These are phyloP conservation scores for Lichtheimia corymbifera DNA, from an alignment of 371 early-diverging fungal genomes.

Conservation along the genomic window DNA sequence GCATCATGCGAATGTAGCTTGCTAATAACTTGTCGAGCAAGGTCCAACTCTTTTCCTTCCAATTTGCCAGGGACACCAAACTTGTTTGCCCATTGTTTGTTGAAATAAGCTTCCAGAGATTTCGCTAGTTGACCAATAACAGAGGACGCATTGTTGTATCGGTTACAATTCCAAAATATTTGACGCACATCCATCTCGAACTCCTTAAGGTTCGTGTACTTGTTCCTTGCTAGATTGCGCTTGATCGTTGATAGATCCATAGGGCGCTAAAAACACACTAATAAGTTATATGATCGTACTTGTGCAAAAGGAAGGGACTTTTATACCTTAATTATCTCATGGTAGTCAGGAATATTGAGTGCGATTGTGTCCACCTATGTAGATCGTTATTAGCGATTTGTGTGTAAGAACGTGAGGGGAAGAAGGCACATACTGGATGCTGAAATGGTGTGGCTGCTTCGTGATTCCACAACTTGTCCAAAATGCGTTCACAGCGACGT, in stretches of 20 bases:
- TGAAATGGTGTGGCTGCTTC: constrained; percentile 37
- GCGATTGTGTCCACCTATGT: constrained; percentile 78
- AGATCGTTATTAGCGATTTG: neutral
- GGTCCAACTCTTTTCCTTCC: constrained; percentile 29
- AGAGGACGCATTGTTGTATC: constrained; percentile 83
- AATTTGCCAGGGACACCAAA: constrained; percentile 34
- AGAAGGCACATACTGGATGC: constrained; percentile 25
- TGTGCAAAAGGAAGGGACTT: neutral
- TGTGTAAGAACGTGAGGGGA: neutral
- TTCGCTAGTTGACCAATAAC: constrained; percentile 38
- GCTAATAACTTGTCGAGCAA: constrained; percentile 34
- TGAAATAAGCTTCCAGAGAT: constrained; percentile 37
- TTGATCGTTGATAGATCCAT: constrained; percentile 95
- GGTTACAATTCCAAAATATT: constrained; percentile 68
- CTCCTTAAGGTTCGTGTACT: constrained; percentile 44
- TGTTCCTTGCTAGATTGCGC: constrained; percentile 63
- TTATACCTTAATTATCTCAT: constrained; percentile 70
- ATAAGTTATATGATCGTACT: neutral
- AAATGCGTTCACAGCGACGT: constrained; percentile 31
- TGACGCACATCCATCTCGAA: constrained; percentile 63
- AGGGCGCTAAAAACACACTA: constrained; percentile 61
- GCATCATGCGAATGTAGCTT: constrained; percentile 40
- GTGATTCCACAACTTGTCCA: constrained; percentile 36
- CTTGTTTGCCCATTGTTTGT: constrained; percentile 40
- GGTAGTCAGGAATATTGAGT: constrained; percentile 88